Percentiles rank a stretch among this genome's conserved stretches.
These are phyloP conservation scores for Cutaneotrichosporon mucoides DNA, from an alignment of 1,284 basidiomycete genomes.

Conservation along the genomic window DNA sequence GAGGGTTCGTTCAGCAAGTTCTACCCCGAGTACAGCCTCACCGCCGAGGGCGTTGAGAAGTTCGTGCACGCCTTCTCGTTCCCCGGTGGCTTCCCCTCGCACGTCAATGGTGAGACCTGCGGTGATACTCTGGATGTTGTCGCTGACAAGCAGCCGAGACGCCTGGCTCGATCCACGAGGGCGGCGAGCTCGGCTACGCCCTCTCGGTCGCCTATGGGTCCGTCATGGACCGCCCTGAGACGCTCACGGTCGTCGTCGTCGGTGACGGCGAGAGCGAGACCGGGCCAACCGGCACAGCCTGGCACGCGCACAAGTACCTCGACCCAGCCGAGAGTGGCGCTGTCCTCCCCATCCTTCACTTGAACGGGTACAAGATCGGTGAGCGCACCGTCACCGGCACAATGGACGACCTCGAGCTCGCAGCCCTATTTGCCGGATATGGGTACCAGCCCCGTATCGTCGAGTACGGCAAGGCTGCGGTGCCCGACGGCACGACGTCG, in stretches of 20 bases:
- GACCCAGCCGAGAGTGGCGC: slow-evolving; percentile 87
- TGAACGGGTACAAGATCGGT: slow-evolving; percentile 66
- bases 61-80: slow-evolving; percentile 51
- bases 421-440: slow-evolving; percentile 56
- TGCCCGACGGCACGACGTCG: slow-evolving; percentile 56
- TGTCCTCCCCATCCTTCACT: slow-evolving; percentile 78
- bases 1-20: slow-evolving; percentile 86
- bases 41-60: slow-evolving; percentile 59
- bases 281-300: slow-evolving; percentile 73
- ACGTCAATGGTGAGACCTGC: slow-evolving; percentile 42
- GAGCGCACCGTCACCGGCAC: slow-evolving; percentile 81
- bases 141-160: slow-evolving; percentile 62
- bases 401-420: slow-evolving; percentile 77
- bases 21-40: slow-evolving; percentile 66
- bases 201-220: slow-evolving; percentile 72
- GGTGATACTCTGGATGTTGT: too few relatives aligned
- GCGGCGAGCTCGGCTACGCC: slow-evolving; percentile 82
- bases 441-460: slow-evolving; percentile 84
- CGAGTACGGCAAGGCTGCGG: slow-evolving; percentile 54
- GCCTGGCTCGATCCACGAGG: slow-evolving; percentile 83
- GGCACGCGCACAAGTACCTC: slow-evolving; percentile 80
- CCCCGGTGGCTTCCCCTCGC: slow-evolving; percentile 53
- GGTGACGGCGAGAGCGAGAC: slow-evolving; percentile 87
- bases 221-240: slow-evolving; percentile 81
- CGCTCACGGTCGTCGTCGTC: slow-evolving; percentile 66